Evolutionary conservation across 331 rosid species (phyloP).

Genomic region (Quercus lobata): DNA sequence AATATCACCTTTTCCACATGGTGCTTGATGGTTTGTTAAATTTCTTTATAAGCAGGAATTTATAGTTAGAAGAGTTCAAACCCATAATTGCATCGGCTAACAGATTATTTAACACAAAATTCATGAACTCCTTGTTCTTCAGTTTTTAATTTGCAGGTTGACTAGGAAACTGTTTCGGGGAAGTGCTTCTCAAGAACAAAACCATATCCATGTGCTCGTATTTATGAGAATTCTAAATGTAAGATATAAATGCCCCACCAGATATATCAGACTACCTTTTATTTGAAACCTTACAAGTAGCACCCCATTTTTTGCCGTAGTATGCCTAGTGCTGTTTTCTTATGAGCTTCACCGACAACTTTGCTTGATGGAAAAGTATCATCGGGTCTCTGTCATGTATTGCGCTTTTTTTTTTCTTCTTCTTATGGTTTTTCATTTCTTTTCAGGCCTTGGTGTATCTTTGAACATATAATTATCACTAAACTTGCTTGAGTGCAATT

Average conservation of each 20-base stretch:
- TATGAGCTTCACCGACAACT: slow-evolving; percentile 75
- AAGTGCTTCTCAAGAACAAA: slow-evolving; percentile 39
- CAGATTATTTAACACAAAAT: neutral
- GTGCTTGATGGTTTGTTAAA: neutral
- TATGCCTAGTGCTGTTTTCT: slow-evolving; percentile 67
- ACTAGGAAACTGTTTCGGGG: slow-evolving; percentile 68
- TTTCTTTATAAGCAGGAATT: neutral
- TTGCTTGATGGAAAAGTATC: slow-evolving; percentile 46
- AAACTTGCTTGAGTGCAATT: slow-evolving; percentile 6
- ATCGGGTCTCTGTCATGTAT: slow-evolving; percentile 61
- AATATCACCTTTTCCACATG: neutral
- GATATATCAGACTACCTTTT: slow-evolving; percentile 1
- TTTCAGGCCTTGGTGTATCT: neutral
- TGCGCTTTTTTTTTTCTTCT: slow-evolving; percentile 1
- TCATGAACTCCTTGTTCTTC: slow-evolving; percentile 4
- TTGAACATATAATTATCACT: neutral
- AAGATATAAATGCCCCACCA: slow-evolving; percentile 26
- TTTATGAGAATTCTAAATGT: slow-evolving; percentile 84
- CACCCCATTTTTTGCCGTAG: slow-evolving; percentile 36
- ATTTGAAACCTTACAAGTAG: slow-evolving; percentile 23
- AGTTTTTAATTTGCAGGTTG: slow-evolving; percentile 55
- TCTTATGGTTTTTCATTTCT: slow-evolving; percentile 10
- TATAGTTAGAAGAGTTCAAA: neutral
- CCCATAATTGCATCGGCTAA: neutral
- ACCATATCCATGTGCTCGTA: slow-evolving; percentile 64